Evolutionary conservation across 139 green algal genomes (phyloP).

Genomic region (Micractinium conductrix): DNA sequence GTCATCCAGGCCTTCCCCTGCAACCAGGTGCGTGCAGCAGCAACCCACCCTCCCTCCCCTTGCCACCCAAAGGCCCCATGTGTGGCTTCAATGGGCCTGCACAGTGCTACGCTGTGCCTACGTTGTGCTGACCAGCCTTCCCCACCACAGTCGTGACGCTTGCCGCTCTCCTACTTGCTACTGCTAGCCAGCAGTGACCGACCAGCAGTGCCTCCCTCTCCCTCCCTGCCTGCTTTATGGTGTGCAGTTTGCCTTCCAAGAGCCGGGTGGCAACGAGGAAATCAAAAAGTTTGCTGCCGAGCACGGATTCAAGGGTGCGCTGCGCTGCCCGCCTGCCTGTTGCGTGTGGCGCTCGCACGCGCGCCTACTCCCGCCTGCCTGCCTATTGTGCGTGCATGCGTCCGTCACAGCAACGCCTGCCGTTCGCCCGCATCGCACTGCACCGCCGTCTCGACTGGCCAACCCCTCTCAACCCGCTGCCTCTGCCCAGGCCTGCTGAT

Average conservation of each 20-base stretch:
- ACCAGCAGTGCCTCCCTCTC: background rate
- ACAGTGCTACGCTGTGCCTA: too few relatives aligned
- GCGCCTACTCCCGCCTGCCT: too few relatives aligned
- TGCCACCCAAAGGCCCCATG: background rate
- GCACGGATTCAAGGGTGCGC: constrained; percentile 33
- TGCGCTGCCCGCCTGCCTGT: background rate
- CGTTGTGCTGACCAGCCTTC: background rate
- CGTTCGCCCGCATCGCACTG: too few relatives aligned
- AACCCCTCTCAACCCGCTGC: too few relatives aligned
- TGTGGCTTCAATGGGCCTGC: background rate
- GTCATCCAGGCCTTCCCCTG: constrained; percentile 51
- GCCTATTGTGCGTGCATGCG: too few relatives aligned
- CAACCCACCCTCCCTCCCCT: background rate
- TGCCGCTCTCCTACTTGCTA: background rate
- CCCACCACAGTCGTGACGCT: too few relatives aligned
- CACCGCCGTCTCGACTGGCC: too few relatives aligned
- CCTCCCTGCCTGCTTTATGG: background rate
- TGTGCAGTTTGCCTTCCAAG: constrained; percentile 43
- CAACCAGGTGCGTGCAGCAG: constrained; percentile 25
- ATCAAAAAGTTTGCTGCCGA: constrained; percentile 50
- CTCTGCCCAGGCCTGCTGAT: constrained; percentile 39
- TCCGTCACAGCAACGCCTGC: too few relatives aligned
- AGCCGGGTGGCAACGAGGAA: constrained; percentile 55
- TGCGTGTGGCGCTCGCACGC: too few relatives aligned
- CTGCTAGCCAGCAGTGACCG: too few relatives aligned